Base-by-base conservation (phyloP, 495 filamentous ascomycete species). In the Aspergillus diversus region DNA sequence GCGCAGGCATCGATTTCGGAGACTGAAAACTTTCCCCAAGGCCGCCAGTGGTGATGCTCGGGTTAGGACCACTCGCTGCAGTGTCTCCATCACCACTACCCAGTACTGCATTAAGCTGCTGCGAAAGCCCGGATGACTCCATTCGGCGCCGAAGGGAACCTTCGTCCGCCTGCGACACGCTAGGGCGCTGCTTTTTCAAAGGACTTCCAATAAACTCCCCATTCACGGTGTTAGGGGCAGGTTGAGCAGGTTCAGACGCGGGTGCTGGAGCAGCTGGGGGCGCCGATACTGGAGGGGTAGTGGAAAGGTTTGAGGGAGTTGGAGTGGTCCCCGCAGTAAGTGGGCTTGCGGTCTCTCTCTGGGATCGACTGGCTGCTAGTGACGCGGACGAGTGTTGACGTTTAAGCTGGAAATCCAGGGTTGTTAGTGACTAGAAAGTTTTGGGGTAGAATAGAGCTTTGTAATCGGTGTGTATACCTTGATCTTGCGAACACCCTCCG, bases 331-430 rank as follows among this genome's bases (percentile, higher is more conserved):
- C 72, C 49, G 80, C 74, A 16, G 77, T 79, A 47, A 73, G 80
- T n/a, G 77, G 84, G 59, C 75, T 82, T 59, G 75, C 64, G 57
- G 77, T 68, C 32, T 74, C 65, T 61, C 73, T 69, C 68, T 76
- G 68, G 37, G 68, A 66, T 5, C 60, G 64, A 67, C 79, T 75
- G n/a, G 77, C 75, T 46, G 81, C 82, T 17, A 89, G 76, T 2
- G 88, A 90, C 32, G 96, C 93, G 35, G 87, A 87, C 0, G 95
- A 97, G 77, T 97, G 95, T 65, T 93, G 90, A 61, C 96, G 91
- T 85, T 99, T 99, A 39, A 98, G 86, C 94, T 98, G 71, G 64
- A 66, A 31, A 34, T 16, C 2, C 1, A 6, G 39, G 17, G 31
- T 54, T 32, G 42, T 72, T 58, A 73, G 49, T 63, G 37, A 46